These are phyloP conservation scores for Aspergillus indologenus DNA, from an alignment of 495 filamentous ascomycete genomes.

Conservation along the genomic window DNA sequence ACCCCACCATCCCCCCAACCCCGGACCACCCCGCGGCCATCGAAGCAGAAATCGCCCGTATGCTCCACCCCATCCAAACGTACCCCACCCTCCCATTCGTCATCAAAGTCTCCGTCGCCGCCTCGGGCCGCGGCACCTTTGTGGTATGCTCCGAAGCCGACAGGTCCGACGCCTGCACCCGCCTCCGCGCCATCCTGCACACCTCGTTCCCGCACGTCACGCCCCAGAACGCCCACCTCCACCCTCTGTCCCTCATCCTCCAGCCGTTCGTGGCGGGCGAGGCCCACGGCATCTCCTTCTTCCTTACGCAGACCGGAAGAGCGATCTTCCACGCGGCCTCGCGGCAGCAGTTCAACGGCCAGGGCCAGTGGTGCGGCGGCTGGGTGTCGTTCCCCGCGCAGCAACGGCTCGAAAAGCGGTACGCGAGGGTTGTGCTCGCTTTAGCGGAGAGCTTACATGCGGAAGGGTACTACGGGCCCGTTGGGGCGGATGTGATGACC, in stretches of 20 bases:
- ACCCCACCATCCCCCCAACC: not conserved
- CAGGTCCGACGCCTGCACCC: not conserved
- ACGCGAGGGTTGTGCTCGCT: not conserved
- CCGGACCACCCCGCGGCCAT: not conserved
- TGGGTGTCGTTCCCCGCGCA: conserved; percentile 6
- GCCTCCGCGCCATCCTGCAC: not conserved
- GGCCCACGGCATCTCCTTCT: conserved; percentile 6
- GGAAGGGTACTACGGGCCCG: conserved; percentile 11
- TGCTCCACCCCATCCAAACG: conserved; percentile 1
- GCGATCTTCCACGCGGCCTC: conserved; percentile 4
- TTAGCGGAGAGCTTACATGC: conserved; percentile 4
- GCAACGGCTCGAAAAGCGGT: not conserved
- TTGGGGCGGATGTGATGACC: conserved; percentile 7
- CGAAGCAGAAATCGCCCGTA: not conserved
- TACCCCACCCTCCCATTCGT: conserved; percentile 7
- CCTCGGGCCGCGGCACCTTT: conserved; percentile 9
- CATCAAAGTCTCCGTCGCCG: conserved; percentile 6
- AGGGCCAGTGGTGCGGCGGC: conserved; percentile 4
- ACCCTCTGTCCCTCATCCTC: conserved; percentile 7
- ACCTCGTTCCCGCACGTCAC: not conserved
- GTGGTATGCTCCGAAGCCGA: conserved; percentile 3
- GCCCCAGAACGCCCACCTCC: not conserved
- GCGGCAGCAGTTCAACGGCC: conserved; percentile 3
- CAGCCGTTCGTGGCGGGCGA: conserved; percentile 6
- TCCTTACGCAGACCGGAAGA: conserved; percentile 7